phyloP scores from a whole-genome alignment of 768 basidiomycete genomes.

The Naganishia antarctica region DNA sequence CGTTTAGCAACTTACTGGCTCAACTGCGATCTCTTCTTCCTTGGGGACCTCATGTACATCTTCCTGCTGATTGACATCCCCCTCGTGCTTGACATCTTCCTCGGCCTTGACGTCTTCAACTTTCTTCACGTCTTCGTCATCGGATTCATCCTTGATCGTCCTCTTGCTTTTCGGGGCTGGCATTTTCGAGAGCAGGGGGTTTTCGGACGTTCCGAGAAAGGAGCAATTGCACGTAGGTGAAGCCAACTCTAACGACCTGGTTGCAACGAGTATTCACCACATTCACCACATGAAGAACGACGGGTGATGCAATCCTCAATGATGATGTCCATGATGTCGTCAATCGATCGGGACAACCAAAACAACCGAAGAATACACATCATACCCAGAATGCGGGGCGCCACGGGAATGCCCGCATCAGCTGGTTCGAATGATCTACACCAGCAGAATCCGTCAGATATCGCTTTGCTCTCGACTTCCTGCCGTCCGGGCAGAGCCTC shows the following conservation, averaged over 20 bases:
- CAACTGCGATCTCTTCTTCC: neutral
- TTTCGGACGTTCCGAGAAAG: neutral
- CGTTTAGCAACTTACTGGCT: no score
- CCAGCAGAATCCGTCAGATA: no score
- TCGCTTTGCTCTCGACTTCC: no score
- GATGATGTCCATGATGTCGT: neutral
- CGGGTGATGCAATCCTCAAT: no score
- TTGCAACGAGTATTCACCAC: no score
- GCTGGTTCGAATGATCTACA: no score
- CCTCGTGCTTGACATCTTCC: neutral
- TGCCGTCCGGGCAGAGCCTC: no score
- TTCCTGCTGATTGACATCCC: neutral
- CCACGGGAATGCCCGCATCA: no score
- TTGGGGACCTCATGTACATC: constrained; percentile 1
- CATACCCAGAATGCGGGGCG: neutral
- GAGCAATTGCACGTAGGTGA: no score
- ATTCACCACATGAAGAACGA: no score
- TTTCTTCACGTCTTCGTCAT: neutral
- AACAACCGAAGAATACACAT: neutral
- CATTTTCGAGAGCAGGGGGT: neutral
- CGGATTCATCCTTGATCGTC: constrained; percentile 6
- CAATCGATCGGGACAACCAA: neutral
- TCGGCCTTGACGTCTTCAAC: constrained; percentile 3
- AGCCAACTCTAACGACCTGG: no score
- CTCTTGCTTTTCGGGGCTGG: neutral